A percentile compares a stretch with the other conserved stretches of the same genome.
These are phyloP conservation scores for Pisolithus albus DNA, from an alignment of 768 basidiomycete genomes.

Conservation along the genomic window DNA sequence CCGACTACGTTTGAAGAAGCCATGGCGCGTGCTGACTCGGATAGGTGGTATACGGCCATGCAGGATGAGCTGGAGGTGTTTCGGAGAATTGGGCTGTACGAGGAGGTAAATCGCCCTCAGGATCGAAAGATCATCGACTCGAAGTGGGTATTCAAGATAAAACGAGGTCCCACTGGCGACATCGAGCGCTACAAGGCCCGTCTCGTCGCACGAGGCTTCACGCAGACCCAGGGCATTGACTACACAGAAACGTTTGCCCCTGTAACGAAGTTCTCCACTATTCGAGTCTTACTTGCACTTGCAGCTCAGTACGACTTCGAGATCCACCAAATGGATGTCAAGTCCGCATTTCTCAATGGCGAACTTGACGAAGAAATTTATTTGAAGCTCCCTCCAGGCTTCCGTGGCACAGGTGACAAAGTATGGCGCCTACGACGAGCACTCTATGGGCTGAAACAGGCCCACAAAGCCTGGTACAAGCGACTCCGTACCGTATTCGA, in stretches of 20 bases:
- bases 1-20: not conserved
- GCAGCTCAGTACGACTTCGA: not conserved
- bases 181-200: constrained; percentile 32
- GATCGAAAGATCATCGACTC: not conserved
- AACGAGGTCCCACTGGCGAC: constrained; percentile 14
- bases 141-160: constrained; percentile 5
- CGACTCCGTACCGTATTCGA: no score
- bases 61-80: not conserved
- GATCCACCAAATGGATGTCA: constrained; percentile 23
- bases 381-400: constrained; percentile 17
- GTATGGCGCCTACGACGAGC: not conserved
- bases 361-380: constrained; percentile 21
- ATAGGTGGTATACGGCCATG: constrained; percentile 2
- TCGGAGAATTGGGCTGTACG: not conserved
- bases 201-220: constrained; percentile 33
- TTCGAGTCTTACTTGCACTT: constrained; percentile 15
- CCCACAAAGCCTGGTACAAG: not conserved
- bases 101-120: not conserved
- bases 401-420: not conserved
- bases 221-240: constrained; percentile 28
- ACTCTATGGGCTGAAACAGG: constrained; percentile 5
- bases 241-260: constrained; percentile 29
- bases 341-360: constrained; percentile 19
- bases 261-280: constrained; percentile 14
- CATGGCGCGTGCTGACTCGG: not conserved